Evolutionary conservation across 371 early-diverging fungal genomes (phyloP), one percentile per base, ranked within the genome.

Genomic region (Rhizomucor pusillus): DNA sequence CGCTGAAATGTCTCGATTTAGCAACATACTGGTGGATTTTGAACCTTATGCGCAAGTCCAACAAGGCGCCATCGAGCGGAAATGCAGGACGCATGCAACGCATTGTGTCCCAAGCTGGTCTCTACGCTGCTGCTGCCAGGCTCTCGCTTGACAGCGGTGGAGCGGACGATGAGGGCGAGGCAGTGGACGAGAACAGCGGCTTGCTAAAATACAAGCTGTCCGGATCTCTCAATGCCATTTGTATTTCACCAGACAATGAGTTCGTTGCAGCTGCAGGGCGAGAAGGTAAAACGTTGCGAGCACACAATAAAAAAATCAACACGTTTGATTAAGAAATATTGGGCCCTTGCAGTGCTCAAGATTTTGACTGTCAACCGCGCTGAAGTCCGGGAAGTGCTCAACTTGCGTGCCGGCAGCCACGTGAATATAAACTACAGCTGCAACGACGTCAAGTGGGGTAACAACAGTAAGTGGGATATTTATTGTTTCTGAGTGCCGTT

Each of bases 371-470:
- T 93, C 12, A 65, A 59, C 9, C 80, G 73, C 12, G 55, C 58
- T n/a, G 77, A 77, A 14, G 75, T 88, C 3, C 73, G 69, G 14
- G 91, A 92, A 56, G 53, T 66, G 9, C 51, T 86, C 34, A 91
- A 91, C 60, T 60, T 94, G 12, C 79, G 90, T 54, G 78, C 83
- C n/a, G 90, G 85, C 0, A 74, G 76, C 49, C 73, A 77, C 34
- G 59, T 83, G 50, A 87, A 79, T 52, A 50, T 76, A 16, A 86
- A 81, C 55, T 83, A 80, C 43, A 80, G 83, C 58, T 84, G 84
- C 53, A 90, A 82, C 55, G 94, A 94, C 66, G 92, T 91, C 37
- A 88, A 88, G 57, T 94, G 94, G 94, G 89, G 89, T 23, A 84
- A 79, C 57, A 63, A 73, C 39, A 79, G 85, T 81, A 67, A 54